Evolutionary conservation across 805 yeast genomes (phyloP), one percentile per base, ranked within the genome.

Genomic region (Candida chilensis): DNA sequence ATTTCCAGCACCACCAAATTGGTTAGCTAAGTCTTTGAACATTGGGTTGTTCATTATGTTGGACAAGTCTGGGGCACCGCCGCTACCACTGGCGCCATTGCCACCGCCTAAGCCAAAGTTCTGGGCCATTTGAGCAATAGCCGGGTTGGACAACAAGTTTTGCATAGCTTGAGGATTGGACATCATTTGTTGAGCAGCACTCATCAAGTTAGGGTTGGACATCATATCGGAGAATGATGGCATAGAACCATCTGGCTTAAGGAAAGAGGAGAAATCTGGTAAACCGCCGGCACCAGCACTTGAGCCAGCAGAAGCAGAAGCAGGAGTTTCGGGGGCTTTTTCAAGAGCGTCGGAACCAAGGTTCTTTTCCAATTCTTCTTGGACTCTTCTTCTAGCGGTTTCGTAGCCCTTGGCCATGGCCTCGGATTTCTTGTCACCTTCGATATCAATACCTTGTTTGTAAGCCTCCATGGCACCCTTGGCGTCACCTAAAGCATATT

Each of bases 321-420:
- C 13, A 14, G 35, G 15, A 3, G 32, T 28, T 7, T 17, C n/a
- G 13, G 42, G 19, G 5, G 34, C 45, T n/a, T 47, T 57, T 22
- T 64, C 57, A 16, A 64, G 43, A 18, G 52, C 37, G 32, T 38
- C 24, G 59, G 41, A 27, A 60, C 49, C 3, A 57, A 45, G n/a
- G 11, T 20, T 10, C 31, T 39, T 52, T 41, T 67, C 74, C 40
- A 78, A 58, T 32, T 85, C 83, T 48, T 80, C 88, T 45, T 82
- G 86, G 24, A 83, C 85, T 52, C 88, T 78, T 56, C 73, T 74
- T 63, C 85, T 84, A 16, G 96, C 96, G 20, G 95, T 84, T 54
- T 90, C 96, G 52, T 76, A 87, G 32, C 96, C 98, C 50, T 79
- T 78, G 55, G 71, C 73, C 96, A 90, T 90, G 12, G 92, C 88